Evolutionary conservation across 108 stramenopile genomes (phyloP).

Genomic region (Epithemia pelagica): DNA sequence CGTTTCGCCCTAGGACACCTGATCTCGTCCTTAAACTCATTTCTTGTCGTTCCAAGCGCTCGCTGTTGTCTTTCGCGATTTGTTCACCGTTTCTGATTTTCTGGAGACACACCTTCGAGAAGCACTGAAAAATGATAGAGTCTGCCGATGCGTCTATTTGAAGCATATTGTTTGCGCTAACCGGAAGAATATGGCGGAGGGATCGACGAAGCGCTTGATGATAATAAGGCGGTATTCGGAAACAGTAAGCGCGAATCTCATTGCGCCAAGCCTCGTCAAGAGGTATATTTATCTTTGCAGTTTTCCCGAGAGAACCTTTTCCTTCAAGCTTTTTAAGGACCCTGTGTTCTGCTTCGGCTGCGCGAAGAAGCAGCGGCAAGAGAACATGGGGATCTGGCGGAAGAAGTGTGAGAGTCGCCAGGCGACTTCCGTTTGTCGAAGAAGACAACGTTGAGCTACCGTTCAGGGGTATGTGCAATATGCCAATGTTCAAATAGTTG

Average conservation of each 20-base stretch:
- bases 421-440: constrained; percentile 8
- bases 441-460: constrained; percentile 13
- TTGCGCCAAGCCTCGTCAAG: constrained; percentile 69
- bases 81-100: constrained; percentile 70
- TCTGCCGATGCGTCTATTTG: constrained; percentile 28
- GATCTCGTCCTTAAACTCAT: constrained; percentile 15
- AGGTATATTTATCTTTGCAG: constrained; percentile 20
- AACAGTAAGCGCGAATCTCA: constrained; percentile 66
- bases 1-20: not conserved
- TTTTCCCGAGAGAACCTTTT: not conserved
- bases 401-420: constrained; percentile 64
- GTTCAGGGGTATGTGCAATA: constrained; percentile 58
- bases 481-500: constrained; percentile 57
- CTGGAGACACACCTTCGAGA: constrained; percentile 49
- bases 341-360: constrained; percentile 59
- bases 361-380: constrained; percentile 57
- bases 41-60: constrained; percentile 59
- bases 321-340: constrained; percentile 41
- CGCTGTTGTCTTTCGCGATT: constrained; percentile 41
- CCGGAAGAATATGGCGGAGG: constrained; percentile 55
- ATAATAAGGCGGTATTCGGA: constrained; percentile 72
- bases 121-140: constrained; percentile 41
- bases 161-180: constrained; percentile 40
- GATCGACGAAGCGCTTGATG: constrained; percentile 46
- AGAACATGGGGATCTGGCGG: constrained; percentile 81